These are phyloP conservation scores for Moniliella sp. DNA, from an alignment of 1,284 basidiomycete species.

Conservation along the genomic window DNA sequence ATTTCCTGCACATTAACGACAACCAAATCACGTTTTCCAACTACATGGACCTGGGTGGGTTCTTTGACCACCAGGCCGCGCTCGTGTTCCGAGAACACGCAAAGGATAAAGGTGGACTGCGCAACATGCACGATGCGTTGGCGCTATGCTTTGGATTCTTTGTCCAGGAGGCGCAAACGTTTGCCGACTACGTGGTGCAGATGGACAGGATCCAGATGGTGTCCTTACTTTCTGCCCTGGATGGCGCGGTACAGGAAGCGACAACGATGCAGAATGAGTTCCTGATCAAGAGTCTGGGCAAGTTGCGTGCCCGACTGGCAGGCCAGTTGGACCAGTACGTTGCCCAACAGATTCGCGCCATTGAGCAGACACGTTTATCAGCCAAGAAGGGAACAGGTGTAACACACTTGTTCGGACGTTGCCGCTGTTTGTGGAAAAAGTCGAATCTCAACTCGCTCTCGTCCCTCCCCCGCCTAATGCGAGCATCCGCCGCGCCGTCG, in stretches of 20 bases:
- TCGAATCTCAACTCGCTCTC: conserved; percentile 74
- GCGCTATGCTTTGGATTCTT: conserved; percentile 88
- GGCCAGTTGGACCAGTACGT: conserved; percentile 15
- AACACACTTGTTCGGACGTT: conserved; percentile 74
- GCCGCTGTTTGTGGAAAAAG: conserved; percentile 57
- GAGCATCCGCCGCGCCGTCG: conserved; percentile 55
- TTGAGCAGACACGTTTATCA: conserved; percentile 70
- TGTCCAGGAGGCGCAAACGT: conserved; percentile 56
- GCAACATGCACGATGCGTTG: conserved; percentile 43
- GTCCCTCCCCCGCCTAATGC: conserved; percentile 36
- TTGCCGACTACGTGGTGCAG: conserved; percentile 56
- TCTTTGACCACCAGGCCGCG: conserved; percentile 72
- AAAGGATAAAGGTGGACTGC: conserved; percentile 47
- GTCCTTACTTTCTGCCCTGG: conserved; percentile 58
- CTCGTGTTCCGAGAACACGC: conserved; percentile 38
- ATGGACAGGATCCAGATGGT: conserved; percentile 62
- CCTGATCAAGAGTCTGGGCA: conserved; percentile 51
- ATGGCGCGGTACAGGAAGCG: conserved; percentile 55
- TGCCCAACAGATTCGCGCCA: conserved; percentile 44
- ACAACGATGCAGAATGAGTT: conserved; percentile 58
- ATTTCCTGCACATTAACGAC: conserved; percentile 70
- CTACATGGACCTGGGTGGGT: conserved; percentile 77
- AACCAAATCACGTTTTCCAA: conserved; percentile 70
- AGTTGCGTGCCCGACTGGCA: conserved; percentile 44
- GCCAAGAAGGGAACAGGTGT: conserved; percentile 80